Evolutionary conservation across 495 filamentous ascomycete genomes (phyloP), one percentile per base, ranked within the genome.

Genomic region (Lasiosphaeria ovina): DNA sequence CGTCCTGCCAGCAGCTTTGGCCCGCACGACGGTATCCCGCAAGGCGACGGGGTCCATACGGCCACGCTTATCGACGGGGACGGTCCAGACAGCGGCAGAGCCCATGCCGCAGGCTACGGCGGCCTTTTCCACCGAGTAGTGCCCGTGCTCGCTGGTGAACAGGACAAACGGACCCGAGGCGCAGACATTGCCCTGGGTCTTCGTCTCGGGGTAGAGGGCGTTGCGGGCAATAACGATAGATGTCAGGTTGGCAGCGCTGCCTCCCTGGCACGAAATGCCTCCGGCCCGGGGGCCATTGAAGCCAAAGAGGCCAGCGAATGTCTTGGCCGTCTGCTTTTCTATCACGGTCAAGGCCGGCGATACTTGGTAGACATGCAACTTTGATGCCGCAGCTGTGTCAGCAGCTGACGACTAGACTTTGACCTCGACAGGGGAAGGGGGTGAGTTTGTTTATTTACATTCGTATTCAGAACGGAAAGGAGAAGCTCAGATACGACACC

Each of bases 61-160:
- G 3, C 93, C 93, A 14, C 76, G 62, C 10, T 71, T 68, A 71
- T 96, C 90, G 54, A 95, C 84, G 12, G 87, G 81, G 2, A 97
- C 89, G n/a, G 79, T 66, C 77, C 86, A 83, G 8, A 94, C 92
- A 51, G 84, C 80, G 38, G 77, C 71, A 36, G 86, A 87, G 4
- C 94, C 94, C 35, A 98, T 79, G 7, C 94, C 94, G 57, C 87
- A 86, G 69, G 91, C 88, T 60, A 92, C 86, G 12, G 92, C 92
- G 0, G 93, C 92, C 74, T 97, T 97, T 70, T 96, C 91, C n/a
- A 96, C 81, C 47, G 87, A 92, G 77, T 97, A 98, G 77, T 97
- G 93, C 1, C 92, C 92, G 70, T 97, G 91, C 32, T 78, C 84
- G 64, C 85, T 89, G 14, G 93, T 96, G 80, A 97, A 96, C n/a